Base-by-base conservation (phyloP, 768 basidiomycete genomes). In the Sutorius australiensis region DNA sequence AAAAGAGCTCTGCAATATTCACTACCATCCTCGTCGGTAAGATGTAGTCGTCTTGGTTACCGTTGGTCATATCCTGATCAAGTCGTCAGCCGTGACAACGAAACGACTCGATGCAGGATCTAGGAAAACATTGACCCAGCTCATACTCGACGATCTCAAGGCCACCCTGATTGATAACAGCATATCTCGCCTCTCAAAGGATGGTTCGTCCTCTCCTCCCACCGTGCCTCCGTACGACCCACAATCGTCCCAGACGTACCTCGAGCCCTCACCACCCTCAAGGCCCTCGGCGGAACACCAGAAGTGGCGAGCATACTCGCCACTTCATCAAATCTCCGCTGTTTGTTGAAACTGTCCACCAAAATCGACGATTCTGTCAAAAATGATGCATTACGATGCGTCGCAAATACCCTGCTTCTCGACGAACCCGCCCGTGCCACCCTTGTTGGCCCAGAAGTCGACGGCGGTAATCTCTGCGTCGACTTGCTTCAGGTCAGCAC, bases 331-430 rank as follows among this genome's bases (percentile, higher is more conserved):
- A 88, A 85, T 63, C 71, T 92, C 21, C 75, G 77, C 2, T 69
- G 74, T 17, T 72, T 92, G 19, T 73, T 89, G 31, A 65, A 66
- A 7, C 59, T 87, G 7, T 76, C 82, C 9, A 65, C 58, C 4
- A 66, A 76, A 6, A 77, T 84, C 64, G 84, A 83, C 53, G 78
- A 82, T 49, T 77, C 82, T 37, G 63, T 66, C 3, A 83, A 84
- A 12, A 80, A 77, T 40, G 87, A 91, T 70, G 86, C 87, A 1
- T 73, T 92, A 41, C 77, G 87, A 50, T 89, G 81, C 48, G 76
- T 92, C 24, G 92, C 92, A 8, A 95, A 95, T 65, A 80, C 88
- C 0, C 69, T 93, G 3, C 77, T 92, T 17, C 78, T 92, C 51
- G 73, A 86, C 46, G 86, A 87, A 53, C 64, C 69, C 13, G 83